These are phyloP conservation scores for Echinosphaeria canescens DNA, from an alignment of 2,329 filamentous ascomycete genomes.

Conservation along the genomic window DNA sequence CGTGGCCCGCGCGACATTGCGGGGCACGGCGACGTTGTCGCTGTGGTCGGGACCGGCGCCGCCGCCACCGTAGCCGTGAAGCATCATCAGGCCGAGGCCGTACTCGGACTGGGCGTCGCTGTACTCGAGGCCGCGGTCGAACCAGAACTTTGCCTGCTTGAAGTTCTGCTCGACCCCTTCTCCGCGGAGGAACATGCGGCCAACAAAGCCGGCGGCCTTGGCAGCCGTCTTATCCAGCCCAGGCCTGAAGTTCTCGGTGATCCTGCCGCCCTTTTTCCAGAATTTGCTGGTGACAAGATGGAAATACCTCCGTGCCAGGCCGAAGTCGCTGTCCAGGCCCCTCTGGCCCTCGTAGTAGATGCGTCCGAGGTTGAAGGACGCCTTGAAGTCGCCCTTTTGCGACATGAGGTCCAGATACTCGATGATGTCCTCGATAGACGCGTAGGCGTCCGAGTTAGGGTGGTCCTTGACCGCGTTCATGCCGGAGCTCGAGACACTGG, in stretches of 20 bases:
- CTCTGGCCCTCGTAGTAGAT: conserved; percentile 77
- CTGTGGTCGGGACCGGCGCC: too few relatives aligned
- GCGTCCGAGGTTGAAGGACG: conserved; percentile 67
- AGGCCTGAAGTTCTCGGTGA: conserved; percentile 44
- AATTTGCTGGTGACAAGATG: conserved; percentile 58
- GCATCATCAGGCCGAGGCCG: conserved; percentile 62
- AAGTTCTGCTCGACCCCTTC: conserved; percentile 69
- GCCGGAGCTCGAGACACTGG: conserved; percentile 75
- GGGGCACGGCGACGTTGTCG: too few relatives aligned
- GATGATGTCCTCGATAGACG: conserved; percentile 78
- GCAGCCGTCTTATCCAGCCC: conserved; percentile 59
- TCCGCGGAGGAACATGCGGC: conserved; percentile 74
- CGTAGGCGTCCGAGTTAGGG: conserved; percentile 59
- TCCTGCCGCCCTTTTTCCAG: conserved; percentile 61
- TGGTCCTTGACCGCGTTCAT: conserved; percentile 55
- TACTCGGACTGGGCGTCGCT: conserved; percentile 73
- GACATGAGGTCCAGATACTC: conserved; percentile 87
- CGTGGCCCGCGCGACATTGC: conserved; percentile 50
- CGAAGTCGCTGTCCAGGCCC: conserved; percentile 50
- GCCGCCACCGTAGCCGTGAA: conserved; percentile 61
- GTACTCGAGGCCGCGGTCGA: conserved; percentile 53
- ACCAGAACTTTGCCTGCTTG: conserved; percentile 59
- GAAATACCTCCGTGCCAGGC: conserved; percentile 62
- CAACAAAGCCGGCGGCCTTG: conserved; percentile 72
- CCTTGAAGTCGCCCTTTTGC: conserved; percentile 72